Evolutionary conservation across 2,329 filamentous ascomycete species (phyloP), one percentile per base, ranked within the genome.

Genomic region (Pestalotiopsis fici): DNA sequence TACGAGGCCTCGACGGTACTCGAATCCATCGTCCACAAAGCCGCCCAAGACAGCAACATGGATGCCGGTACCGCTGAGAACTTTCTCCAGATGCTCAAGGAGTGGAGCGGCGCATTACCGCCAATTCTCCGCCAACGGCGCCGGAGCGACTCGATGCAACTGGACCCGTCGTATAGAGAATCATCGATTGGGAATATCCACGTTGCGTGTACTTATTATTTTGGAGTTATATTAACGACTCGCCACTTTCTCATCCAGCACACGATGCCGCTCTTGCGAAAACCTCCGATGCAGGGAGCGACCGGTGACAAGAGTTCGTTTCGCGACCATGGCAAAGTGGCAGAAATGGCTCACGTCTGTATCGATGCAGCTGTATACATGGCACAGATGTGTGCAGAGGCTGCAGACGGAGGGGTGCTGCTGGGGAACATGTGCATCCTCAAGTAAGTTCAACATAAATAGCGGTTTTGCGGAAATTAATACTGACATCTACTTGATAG

Each of bases 391-490:
- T 88, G 86, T 62, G 71, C 81, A 23, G 82, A 87, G 65, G 82
- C 85, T 1, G 76, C 83, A 12, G 80, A 80, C 9, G 79, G 82
- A 2, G 77, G 78, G 0, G 63, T 85, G 0, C 73, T 88, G 0
- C 77, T 86, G 13, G 82, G 81, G 9, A 88, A 88, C 65, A 88
- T 89, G 87, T 86, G 85, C 50, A 83, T 89, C 4, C 76, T 89
- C 65, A 89, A 89, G 86, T 87, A 75, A 75, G 83, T 71, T 31
- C 3, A 13, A 43, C 54, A 15, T n/a, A 28, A 12, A 27, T 3
- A 31, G 15, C 57, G 31, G 31, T 3, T 39, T 15, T 54, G 37
- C 21, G 50, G 59, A 11, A 62, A 55, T 25, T 43, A 66, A 50
- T n/a, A 27, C 27, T 13, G 2, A 35, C 15, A 23, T 7, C 6